Conservation (phyloP, 768 basidiomycete genomes). For the Glaciozyma antarctica region DNA sequence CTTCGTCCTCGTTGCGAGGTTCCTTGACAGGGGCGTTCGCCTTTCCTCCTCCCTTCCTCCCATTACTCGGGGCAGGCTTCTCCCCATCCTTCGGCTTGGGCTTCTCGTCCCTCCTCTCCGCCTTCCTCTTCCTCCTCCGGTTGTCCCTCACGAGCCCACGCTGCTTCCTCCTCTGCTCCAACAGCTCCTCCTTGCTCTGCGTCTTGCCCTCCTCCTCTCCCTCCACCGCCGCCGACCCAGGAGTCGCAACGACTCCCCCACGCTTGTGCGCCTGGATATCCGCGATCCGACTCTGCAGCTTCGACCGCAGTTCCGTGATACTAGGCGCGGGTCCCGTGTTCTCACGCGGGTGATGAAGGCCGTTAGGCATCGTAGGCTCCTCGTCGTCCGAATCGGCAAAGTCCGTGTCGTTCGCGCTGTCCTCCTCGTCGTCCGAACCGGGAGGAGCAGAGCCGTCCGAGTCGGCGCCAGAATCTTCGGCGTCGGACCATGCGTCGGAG, state of each 20-base stretch:
- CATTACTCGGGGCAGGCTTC: conserved; percentile 32
- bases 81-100: conserved; percentile 36
- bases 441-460: conserved; percentile 39
- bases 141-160: conserved; percentile 75
- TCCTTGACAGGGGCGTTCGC: conserved; percentile 13
- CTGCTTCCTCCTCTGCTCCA: conserved; percentile 63
- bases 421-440: conserved; percentile 37
- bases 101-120: conserved; percentile 57
- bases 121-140: conserved; percentile 72
- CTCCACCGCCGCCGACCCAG: conserved; percentile 20
- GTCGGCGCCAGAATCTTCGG: conserved; percentile 13
- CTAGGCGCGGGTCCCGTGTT: conserved; percentile 24
- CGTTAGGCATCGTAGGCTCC: conserved; percentile 5
- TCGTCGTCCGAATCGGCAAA: conserved; percentile 32
- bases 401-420: conserved; percentile 36
- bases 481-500: neutral
- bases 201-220: conserved; percentile 37
- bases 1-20: conserved; percentile 42
- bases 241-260: conserved; percentile 20
- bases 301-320: conserved; percentile 27
- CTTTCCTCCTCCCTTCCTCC: conserved; percentile 32
- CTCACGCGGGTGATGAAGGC: neutral
- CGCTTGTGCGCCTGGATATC: conserved; percentile 28
- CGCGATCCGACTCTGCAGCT: conserved; percentile 26
- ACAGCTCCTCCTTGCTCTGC: conserved; percentile 61